A percentile compares a stretch with the other conserved stretches of the same genome.
Evolutionary conservation across 441 rosid species (phyloP).

Genomic region (Euphorbia neoarborescens): DNA sequence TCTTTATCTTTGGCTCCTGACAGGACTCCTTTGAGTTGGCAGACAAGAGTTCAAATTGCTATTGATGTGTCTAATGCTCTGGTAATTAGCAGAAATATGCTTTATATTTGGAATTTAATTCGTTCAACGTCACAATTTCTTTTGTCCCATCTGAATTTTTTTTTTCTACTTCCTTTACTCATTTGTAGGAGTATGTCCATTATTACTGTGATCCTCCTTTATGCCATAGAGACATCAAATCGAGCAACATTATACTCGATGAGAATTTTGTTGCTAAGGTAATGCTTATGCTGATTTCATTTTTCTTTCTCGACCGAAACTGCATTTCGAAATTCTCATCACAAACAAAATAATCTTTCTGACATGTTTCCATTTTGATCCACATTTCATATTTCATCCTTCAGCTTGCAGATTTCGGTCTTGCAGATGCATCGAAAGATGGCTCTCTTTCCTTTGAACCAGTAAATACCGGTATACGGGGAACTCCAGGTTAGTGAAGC

Average conservation of each 20-base stretch:
- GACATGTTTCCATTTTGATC: not conserved
- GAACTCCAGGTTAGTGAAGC: conserved; percentile 80
- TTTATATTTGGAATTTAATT: conserved; percentile 1
- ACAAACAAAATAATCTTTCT: not conserved
- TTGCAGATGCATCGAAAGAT: conserved; percentile 76
- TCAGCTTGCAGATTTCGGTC: conserved; percentile 97
- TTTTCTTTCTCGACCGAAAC: not conserved
- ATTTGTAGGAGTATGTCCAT: conserved; percentile 86
- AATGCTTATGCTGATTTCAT: conserved; percentile 11
- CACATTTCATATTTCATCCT: conserved; percentile 14
- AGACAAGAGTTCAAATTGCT: conserved; percentile 73
- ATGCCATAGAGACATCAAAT: conserved; percentile 90
- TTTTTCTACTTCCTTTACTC: conserved; percentile 21
- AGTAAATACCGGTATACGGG: conserved; percentile 69
- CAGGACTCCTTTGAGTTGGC: conserved; percentile 70
- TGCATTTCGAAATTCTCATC: not conserved
- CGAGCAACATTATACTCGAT: conserved; percentile 87
- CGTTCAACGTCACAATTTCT: conserved; percentile 13
- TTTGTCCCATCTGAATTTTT: conserved; percentile 13
- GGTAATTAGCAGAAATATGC: conserved; percentile 41
- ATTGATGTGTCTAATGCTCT: conserved; percentile 91
- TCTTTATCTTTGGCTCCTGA: conserved; percentile 38
- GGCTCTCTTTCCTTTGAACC: conserved; percentile 85
- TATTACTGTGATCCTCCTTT: conserved; percentile 94
- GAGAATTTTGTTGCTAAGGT: conserved; percentile 88